These are phyloP conservation scores for Claviceps quebecensis DNA, from an alignment of 2,329 filamentous ascomycete species.

Conservation along the genomic window DNA sequence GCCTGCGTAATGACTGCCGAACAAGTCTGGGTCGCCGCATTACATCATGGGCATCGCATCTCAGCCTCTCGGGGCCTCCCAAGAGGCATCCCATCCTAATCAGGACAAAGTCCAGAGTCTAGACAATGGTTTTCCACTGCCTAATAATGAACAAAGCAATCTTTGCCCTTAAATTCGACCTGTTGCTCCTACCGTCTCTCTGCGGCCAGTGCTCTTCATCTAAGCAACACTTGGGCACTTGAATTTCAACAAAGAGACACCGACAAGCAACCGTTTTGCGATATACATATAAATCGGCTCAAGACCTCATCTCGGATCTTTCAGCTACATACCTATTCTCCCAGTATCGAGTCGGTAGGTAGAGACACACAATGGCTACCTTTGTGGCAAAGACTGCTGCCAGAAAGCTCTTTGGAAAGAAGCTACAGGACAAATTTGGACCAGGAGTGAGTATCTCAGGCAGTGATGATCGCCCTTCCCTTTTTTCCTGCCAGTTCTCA, in stretches of 20 bases:
- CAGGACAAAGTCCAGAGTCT: neutral
- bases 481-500: neutral
- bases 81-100: neutral
- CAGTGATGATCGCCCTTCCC: too few species aligned
- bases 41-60: slow-evolving; percentile 13
- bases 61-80: neutral
- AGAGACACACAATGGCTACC: slow-evolving; percentile 31
- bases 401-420: slow-evolving; percentile 44
- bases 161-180: neutral
- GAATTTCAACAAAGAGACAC: neutral
- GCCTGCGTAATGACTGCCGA: neutral
- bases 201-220: neutral
- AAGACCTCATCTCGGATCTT: neutral
- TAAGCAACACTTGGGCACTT: neutral
- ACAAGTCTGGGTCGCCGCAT: slow-evolving; percentile 4
- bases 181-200: neutral
- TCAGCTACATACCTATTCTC: neutral
- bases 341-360: neutral
- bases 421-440: slow-evolving; percentile 42
- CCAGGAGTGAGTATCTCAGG: slow-evolving; percentile 28
- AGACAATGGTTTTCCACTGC: too few species aligned
- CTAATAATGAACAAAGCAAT: neutral
- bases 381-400: slow-evolving; percentile 39
- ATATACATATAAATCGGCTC: neutral
- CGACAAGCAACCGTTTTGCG: neutral